A percentile compares a stretch with the other conserved stretches of the same genome.
phyloP scores from a whole-genome alignment of 2,329 filamentous ascomycete genomes.

The Hirsutella thompsonii region DNA sequence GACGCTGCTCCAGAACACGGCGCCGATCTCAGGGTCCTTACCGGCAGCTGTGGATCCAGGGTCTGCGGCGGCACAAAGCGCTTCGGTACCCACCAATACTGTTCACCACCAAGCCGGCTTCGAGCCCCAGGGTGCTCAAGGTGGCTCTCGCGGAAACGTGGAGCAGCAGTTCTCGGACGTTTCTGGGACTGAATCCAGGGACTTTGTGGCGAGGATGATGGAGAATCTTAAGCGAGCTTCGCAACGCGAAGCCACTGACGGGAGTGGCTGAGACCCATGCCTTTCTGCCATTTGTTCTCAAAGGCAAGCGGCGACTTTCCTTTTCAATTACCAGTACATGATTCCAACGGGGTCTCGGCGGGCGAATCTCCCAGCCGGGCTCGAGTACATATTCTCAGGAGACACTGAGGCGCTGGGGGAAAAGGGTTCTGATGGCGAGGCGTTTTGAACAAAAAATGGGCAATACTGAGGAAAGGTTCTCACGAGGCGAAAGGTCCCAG shows the following conservation, averaged over 20 bases:
- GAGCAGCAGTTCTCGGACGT: conserved; percentile 27
- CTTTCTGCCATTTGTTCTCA: neutral
- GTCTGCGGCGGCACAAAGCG: neutral
- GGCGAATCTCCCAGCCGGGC: no score
- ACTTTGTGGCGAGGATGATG: conserved; percentile 40
- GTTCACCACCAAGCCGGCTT: neutral
- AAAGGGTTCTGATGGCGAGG: no score
- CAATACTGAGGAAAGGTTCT: no score
- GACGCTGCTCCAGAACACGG: neutral
- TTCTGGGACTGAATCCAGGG: conserved; percentile 29
- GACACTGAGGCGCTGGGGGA: no score
- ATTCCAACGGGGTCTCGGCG: no score
- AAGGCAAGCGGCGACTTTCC: neutral
- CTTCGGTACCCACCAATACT: neutral
- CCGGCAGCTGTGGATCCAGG: neutral
- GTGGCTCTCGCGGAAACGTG: neutral
- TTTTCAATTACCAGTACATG: no score
- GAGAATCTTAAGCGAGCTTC: conserved; percentile 31
- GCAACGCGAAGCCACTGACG: conserved; percentile 4
- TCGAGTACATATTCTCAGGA: no score
- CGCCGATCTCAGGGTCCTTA: neutral
- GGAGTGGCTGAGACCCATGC: neutral
- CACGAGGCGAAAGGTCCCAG: no score
- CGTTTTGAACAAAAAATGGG: no score
- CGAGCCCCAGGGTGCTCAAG: neutral